These are phyloP conservation scores for Nemania sp. DNA, from an alignment of 2,329 filamentous ascomycete species.

Conservation along the genomic window DNA sequence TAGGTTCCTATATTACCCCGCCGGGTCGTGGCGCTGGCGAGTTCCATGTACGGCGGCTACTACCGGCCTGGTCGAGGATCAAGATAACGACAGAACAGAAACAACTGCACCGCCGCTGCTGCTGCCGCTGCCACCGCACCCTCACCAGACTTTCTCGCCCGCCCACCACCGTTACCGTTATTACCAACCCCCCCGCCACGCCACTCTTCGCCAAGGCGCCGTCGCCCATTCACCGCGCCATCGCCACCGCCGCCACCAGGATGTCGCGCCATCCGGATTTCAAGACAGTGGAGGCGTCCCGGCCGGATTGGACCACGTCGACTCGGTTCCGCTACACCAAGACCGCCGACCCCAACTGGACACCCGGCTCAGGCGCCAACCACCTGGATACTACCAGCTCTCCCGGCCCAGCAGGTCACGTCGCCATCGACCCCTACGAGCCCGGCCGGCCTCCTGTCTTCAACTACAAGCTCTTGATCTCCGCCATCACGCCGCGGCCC, in stretches of 20 bases:
- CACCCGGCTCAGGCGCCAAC: slow-evolving; percentile 74
- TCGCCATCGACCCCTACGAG: slow-evolving; percentile 84
- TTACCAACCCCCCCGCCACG: too few species aligned
- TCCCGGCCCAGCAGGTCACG: slow-evolving; percentile 62
- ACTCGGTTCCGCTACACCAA: slow-evolving; percentile 68
- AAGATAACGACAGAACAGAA: too few species aligned
- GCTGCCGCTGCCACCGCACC: too few species aligned
- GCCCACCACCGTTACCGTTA: background rate
- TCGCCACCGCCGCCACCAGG: slow-evolving; percentile 19
- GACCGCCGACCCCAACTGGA: slow-evolving; percentile 74
- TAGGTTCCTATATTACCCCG: slow-evolving; percentile 24
- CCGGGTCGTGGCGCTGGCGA: background rate
- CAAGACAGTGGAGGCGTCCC: slow-evolving; percentile 74
- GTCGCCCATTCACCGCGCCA: slow-evolving; percentile 2
- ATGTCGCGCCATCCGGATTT: slow-evolving; percentile 76
- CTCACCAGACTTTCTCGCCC: background rate
- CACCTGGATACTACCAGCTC: slow-evolving; percentile 49
- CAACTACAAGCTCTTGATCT: slow-evolving; percentile 96
- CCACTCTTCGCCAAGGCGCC: background rate
- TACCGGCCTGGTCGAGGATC: slow-evolving; percentile 12
- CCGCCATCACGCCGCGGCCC: slow-evolving; percentile 83
- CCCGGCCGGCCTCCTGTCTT: slow-evolving; percentile 72
- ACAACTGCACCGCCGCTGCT: too few species aligned
- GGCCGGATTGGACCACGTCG: slow-evolving; percentile 68
- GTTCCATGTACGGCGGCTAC: slow-evolving; percentile 22